A percentile compares a stretch with the other conserved stretches of the same genome.
Evolutionary conservation across 164 flowering plant genomes (phyloP).

Genomic region (Paratinospora sagittata): DNA sequence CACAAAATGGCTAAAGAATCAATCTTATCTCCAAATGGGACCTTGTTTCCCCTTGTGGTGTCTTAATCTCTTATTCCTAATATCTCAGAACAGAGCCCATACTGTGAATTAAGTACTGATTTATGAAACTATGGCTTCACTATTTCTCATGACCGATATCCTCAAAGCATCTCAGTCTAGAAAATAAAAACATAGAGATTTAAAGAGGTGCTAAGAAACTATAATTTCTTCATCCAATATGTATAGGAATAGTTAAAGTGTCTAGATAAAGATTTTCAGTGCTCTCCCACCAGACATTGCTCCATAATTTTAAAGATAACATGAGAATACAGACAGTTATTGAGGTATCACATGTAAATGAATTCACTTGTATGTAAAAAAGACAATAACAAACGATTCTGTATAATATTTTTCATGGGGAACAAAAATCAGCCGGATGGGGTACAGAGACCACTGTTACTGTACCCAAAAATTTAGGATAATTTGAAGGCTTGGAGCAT

Average conservation of each 20-base stretch:
- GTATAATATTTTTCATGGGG: constrained; percentile 8
- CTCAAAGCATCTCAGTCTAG: constrained; percentile 11
- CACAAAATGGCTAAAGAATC: background rate
- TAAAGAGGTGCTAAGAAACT: background rate
- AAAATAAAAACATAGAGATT: too few species aligned
- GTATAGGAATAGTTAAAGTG: too few species aligned
- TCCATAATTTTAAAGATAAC: background rate
- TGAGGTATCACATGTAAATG: background rate
- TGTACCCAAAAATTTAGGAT: constrained; percentile 1
- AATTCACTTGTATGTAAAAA: background rate
- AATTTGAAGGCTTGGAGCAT: background rate
- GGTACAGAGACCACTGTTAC: background rate
- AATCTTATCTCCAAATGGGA: background rate
- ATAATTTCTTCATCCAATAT: background rate
- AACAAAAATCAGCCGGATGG: too few species aligned
- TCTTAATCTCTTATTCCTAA: too few species aligned
- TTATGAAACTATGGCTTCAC: too few species aligned
- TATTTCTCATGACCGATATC: too few species aligned
- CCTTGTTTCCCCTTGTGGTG: background rate
- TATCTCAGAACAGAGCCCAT: background rate
- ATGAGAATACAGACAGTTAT: background rate
- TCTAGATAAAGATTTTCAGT: background rate
- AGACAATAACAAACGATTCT: background rate
- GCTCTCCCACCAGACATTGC: background rate
- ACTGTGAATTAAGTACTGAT: constrained; percentile 17